Evolutionary conservation across 2,329 filamentous ascomycete species (phyloP), one percentile per base, ranked within the genome.

Genomic region (Cercospora janseana): DNA sequence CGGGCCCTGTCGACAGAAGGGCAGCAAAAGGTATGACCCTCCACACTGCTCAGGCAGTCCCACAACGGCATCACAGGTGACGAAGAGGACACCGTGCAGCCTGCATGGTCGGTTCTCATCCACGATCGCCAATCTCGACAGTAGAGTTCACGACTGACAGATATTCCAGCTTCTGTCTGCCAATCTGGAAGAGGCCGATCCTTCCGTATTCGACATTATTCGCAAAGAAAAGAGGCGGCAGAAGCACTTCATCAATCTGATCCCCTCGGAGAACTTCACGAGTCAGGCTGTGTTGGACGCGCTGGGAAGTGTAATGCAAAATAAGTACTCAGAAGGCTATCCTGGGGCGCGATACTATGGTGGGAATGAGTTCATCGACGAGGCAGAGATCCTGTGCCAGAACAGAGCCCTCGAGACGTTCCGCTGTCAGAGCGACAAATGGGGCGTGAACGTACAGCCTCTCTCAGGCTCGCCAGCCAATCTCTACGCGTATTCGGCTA

Each of bases 271-370:
- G 74, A 95, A 95, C 75, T 95, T 95, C 67, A 95, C 90, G 20
- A 95, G 90, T 6, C 88, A 94, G 70, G 88, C 90, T 23, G 90
- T 95, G 15, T 80, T 95, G 49, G 90, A 95, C 77, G 88, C 90
- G 26, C 77, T 95, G 54, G 90, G 90, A 59, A 95, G 89, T 76
- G 86, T 91, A 46, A 95, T 95, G 90, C 90, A 95, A 71, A 95
- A 97, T 74, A 97, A 98, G 72, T 98, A 98, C 75, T 97, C 93
- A 0, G 93, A 98, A 72, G 93, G 93, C 44, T 98, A 98, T 65
- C 93, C 93, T 63, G 93, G 93, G 70, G 93, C 93, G 66, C 86
- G 93, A 75, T 98, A 98, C 82, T 98, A 98, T 69, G 93, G 93
- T 69, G 93, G 93, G 68, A 98, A 98, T 79, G 87, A 98, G 80